phyloP scores from a whole-genome alignment of 257 asterid species.

The Nicotiana otophora region DNA sequence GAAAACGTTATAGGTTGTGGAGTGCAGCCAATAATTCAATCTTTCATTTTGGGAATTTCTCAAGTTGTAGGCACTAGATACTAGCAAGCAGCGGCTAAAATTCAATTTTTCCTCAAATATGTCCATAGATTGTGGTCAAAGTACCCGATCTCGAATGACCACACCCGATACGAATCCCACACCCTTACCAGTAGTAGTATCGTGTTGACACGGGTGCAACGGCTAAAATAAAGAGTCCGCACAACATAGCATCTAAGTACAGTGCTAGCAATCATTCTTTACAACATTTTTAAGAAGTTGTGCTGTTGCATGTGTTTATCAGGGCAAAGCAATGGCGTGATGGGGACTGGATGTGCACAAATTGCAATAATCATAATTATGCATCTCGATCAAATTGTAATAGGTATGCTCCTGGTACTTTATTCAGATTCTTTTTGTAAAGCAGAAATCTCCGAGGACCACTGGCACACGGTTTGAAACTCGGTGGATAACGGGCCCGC shows the following conservation, averaged over 20 bases:
- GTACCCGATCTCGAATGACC: too few species aligned
- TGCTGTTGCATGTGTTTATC: slow-evolving; percentile 22
- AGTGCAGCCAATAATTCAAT: too few species aligned
- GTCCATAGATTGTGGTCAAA: too few species aligned
- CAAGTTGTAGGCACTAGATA: too few species aligned
- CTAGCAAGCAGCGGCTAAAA: too few species aligned
- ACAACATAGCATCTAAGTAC: background rate
- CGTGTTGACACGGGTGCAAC: too few species aligned
- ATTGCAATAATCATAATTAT: slow-evolving; percentile 84
- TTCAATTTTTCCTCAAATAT: too few species aligned
- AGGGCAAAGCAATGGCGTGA: slow-evolving; percentile 93
- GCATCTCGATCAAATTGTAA: slow-evolving; percentile 87
- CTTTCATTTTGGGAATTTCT: too few species aligned
- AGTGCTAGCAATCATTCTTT: background rate
- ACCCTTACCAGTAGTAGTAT: too few species aligned
- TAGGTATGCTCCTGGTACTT: slow-evolving; percentile 38
- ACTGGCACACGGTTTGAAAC: background rate
- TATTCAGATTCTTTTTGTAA: background rate
- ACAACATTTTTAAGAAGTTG: background rate
- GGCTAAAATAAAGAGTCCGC: too few species aligned
- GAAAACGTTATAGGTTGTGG: too few species aligned
- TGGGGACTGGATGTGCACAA: slow-evolving; percentile 96
- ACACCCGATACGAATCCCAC: too few species aligned
- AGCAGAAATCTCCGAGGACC: background rate
- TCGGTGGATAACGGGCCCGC: background rate